Base-by-base conservation (phyloP, 2,329 filamentous ascomycete genomes). In the Fusarium sp. region DNA sequence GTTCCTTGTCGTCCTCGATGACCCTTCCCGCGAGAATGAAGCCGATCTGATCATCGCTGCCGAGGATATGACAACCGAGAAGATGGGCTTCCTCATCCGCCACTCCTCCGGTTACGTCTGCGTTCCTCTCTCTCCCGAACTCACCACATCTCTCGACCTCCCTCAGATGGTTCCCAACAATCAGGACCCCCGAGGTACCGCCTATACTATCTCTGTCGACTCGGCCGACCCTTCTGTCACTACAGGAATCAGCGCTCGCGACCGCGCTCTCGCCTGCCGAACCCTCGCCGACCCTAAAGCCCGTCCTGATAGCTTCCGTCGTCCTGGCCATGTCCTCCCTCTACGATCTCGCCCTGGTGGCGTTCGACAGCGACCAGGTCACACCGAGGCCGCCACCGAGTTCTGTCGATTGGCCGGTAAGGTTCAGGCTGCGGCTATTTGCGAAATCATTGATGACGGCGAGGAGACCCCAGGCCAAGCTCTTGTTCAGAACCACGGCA, bases 11-110 rank as follows among this genome's bases (percentile, higher is more conserved):
- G 95, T 97, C 37, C 92, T 99, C 76, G 96, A 99, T 84, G 92
- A 93, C 72, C 89, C 93, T 69, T 88, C 90, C 67, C 94, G 96
- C 80, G 96, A 99, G 81, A 99, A 99, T 80, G 96, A 99, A 86
- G 96, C 94, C 80, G 96, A 99, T 83, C 88, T 99, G 49, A 97
- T 98, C 80, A 97, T 98, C 77, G 93, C 96, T 71, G 95, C 94
- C 67, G 84, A 93, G 72, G 87, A 91, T 75, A 83, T 97, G 69
- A 97, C 95, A 10, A 86, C 94, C 26, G 87, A 92, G 70, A 95
- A 98, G 82, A 97, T 97, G 90, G 93, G 94, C 75, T 99, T 97
- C 84, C 91, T 99, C 87, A 88, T 99, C 80, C 93, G 94, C 75
- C 89, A 97, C 84, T 92, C 92, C 38, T 93, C 93, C 5, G 96